Evolutionary conservation across 139 green algal genomes (phyloP).

Genomic region (Picochlorum costavermella): DNA sequence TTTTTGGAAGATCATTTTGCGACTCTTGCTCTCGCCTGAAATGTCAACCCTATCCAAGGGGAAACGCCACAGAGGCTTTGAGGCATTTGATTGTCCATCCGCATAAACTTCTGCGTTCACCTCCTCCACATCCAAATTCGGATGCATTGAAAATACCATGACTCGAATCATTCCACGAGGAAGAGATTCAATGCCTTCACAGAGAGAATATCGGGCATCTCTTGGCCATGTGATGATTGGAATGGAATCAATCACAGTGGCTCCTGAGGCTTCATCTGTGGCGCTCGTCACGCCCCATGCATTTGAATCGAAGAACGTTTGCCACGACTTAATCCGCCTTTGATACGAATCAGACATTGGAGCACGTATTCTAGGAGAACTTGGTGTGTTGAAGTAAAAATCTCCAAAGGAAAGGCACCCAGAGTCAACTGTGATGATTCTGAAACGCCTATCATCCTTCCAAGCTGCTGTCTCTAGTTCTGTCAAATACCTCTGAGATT

Average conservation of each 20-base stretch:
- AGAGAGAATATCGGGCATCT: conserved; percentile 33
- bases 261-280: conserved; percentile 7
- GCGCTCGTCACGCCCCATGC: conserved; percentile 20
- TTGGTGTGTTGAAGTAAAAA: conserved; percentile 32
- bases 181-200: background rate
- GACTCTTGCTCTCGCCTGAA: too few species aligned
- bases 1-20: too few species aligned
- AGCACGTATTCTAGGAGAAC: conserved; percentile 3
- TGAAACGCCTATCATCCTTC: conserved; percentile 55
- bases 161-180: conserved; percentile 13
- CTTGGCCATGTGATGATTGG: conserved; percentile 34
- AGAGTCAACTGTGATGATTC: conserved; percentile 32
- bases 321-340: too few species aligned
- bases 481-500: conserved; percentile 22
- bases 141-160: conserved; percentile 21
- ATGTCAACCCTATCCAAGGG: too few species aligned
- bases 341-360: too few species aligned
- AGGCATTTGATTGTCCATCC: too few species aligned
- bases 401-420: conserved; percentile 40
- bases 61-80: too few species aligned
- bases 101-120: too few species aligned
- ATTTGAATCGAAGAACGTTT: background rate
- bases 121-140: too few species aligned
- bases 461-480: conserved; percentile 58
- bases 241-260: conserved; percentile 17